phyloP scores from a whole-genome alignment of 495 filamentous ascomycete genomes.

The Penicillium daleae region DNA sequence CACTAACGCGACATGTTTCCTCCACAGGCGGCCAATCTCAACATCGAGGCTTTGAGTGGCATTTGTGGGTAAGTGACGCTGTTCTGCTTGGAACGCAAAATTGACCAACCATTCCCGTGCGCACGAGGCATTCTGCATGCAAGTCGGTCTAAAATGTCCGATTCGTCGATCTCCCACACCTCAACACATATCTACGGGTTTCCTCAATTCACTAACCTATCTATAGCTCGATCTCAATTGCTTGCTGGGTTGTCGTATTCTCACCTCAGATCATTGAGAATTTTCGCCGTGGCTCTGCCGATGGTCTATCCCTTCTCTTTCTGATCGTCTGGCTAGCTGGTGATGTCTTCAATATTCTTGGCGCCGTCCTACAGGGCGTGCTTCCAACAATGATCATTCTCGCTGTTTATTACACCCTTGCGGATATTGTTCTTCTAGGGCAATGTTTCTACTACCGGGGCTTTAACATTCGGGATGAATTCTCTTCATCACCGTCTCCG shows the following conservation, averaged over 20 bases:
- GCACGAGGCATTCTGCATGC: slow-evolving; percentile 1
- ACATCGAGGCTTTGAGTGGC: slow-evolving; percentile 85
- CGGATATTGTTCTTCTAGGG: slow-evolving; percentile 81
- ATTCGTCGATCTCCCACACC: slow-evolving; percentile 10
- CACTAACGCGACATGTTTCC: slow-evolving; percentile 61
- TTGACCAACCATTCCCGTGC: background rate
- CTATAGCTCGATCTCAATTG: slow-evolving; percentile 87
- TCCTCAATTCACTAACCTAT: slow-evolving; percentile 6
- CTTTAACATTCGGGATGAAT: slow-evolving; percentile 68
- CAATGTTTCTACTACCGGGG: slow-evolving; percentile 96
- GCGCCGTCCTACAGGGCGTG: slow-evolving; percentile 89
- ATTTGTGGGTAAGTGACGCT: slow-evolving; percentile 71
- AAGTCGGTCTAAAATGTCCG: background rate
- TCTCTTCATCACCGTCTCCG: slow-evolving; percentile 29
- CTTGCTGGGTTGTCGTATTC: slow-evolving; percentile 98
- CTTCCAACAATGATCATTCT: slow-evolving; percentile 96
- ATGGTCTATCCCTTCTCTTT: slow-evolving; percentile 88
- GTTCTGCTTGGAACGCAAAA: too few species aligned
- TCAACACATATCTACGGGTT: background rate
- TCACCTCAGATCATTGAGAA: slow-evolving; percentile 97
- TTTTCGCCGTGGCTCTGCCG: slow-evolving; percentile 82
- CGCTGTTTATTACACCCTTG: slow-evolving; percentile 92
- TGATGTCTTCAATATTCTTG: slow-evolving; percentile 96
- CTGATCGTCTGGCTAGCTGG: slow-evolving; percentile 88
- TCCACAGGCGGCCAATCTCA: slow-evolving; percentile 66